phyloP scores from a whole-genome alignment of 495 filamentous ascomycete species.

The Aspergillus heteromorphus region DNA sequence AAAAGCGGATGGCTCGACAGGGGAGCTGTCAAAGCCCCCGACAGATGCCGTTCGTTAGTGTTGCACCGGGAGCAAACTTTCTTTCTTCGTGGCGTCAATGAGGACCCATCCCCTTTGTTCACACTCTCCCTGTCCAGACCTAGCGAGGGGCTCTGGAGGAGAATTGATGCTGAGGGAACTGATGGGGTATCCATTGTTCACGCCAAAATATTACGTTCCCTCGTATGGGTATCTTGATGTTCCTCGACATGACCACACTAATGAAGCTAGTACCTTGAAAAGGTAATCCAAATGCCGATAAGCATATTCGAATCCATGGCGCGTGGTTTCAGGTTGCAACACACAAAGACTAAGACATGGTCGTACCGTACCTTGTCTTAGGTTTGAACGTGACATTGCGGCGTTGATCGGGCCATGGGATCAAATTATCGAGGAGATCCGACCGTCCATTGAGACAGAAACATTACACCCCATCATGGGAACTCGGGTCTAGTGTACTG shows the following conservation, averaged over 20 bases:
- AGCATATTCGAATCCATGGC: constrained; percentile 1
- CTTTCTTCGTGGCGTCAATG: background rate
- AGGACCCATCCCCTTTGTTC: background rate
- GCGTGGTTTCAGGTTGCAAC: background rate
- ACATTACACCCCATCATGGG: background rate
- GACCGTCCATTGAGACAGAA: background rate
- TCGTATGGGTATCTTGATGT: background rate
- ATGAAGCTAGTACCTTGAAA: background rate
- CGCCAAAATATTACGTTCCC: background rate
- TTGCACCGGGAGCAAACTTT: constrained; percentile 1
- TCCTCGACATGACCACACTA: background rate
- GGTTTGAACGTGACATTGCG: constrained; percentile 13
- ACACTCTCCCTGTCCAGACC: background rate
- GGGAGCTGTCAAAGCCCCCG: background rate
- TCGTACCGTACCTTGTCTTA: background rate
- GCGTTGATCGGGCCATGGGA: background rate
- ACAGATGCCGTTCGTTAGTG: background rate
- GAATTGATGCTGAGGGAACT: background rate
- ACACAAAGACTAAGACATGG: constrained; percentile 7
- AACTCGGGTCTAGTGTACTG: background rate
- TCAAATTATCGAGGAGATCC: background rate
- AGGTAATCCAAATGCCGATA: background rate
- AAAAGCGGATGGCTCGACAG: background rate
- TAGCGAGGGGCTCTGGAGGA: background rate
- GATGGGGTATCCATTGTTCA: background rate